These are phyloP conservation scores for Boletus sp. DNA, from an alignment of 1,284 basidiomycete species.

Conservation along the genomic window DNA sequence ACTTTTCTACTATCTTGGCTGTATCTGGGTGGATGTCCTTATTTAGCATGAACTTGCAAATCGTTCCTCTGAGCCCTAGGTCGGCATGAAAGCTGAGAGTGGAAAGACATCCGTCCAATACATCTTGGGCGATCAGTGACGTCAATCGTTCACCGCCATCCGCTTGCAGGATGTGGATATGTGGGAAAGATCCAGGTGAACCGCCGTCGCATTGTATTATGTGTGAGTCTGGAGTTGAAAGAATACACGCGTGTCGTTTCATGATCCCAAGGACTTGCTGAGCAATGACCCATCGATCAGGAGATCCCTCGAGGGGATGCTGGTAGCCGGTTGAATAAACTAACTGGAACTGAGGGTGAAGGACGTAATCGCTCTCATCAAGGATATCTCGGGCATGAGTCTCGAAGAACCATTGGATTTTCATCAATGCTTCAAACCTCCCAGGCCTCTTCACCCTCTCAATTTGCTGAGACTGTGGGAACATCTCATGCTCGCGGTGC, in stretches of 20 bases:
- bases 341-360: background rate
- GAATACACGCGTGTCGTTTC: background rate
- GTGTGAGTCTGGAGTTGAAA: background rate
- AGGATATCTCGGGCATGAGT: conserved; percentile 1
- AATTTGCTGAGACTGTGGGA: too few species aligned
- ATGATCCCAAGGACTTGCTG: background rate
- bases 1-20: background rate
- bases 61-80: background rate
- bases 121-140: background rate
- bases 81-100: background rate
- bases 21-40: background rate
- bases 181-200: background rate
- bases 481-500: too few species aligned
- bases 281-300: background rate
- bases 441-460: too few species aligned
- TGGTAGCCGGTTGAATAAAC: background rate
- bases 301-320: conserved; percentile 1
- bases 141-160: background rate
- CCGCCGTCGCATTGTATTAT: background rate
- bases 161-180: background rate
- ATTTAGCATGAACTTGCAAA: background rate
- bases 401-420: background rate
- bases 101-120: background rate
- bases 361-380: conserved; percentile 4
- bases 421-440: background rate